Base-by-base conservation (phyloP, 179 eudicot genomes). In the Beta lomatogona region DNA sequence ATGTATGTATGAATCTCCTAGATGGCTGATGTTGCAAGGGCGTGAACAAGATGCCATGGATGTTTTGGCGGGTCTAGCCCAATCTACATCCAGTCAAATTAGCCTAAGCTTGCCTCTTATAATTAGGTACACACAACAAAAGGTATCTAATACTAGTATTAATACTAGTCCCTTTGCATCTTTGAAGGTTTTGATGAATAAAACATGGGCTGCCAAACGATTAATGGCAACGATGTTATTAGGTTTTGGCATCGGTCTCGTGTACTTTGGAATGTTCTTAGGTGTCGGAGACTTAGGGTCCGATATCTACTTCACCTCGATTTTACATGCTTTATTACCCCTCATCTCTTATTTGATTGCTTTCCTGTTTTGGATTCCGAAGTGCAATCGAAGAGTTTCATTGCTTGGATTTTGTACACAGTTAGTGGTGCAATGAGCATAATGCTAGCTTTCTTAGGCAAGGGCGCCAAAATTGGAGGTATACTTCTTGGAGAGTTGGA, bases 191-290 rank as follows among this genome's bases (percentile, higher is more conserved):
- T 15, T 80, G 59, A 4, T 83, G 6, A 3, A 73, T 55, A 75
- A 19, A 60, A 22, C 58, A 70, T 83, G 83, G 86, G 86, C 80
- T 13, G 22, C 75, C n/a, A 61, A 60, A 11, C 31, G 86, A 61
- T 50, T 83, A 36, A n/a, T 83, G 44, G 80, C 80, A 50, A 36
- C 76, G 3, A 76, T 83, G 73, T 4, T 79, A 0, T 11, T 79
- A 41, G 59, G 80, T 16, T 83, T 83, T 76, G 86, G 83, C 3
- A 63, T 83, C 4, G 83, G 80, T 1, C 80, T 83, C 0, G 70
- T 79, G 80, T 75, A 75, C 58, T 80, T 75, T 80, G 83, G 80
- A 59, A 80, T 83, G 86, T 80, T 83, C 48, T 76, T 79, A 31
- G 83, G 86, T 11, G 77, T 83, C 4, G 86, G 73, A 19, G 61